Base-by-base conservation (phyloP, 2,329 filamentous ascomycete genomes). In the Aotearoamyces nothofagi region DNA sequence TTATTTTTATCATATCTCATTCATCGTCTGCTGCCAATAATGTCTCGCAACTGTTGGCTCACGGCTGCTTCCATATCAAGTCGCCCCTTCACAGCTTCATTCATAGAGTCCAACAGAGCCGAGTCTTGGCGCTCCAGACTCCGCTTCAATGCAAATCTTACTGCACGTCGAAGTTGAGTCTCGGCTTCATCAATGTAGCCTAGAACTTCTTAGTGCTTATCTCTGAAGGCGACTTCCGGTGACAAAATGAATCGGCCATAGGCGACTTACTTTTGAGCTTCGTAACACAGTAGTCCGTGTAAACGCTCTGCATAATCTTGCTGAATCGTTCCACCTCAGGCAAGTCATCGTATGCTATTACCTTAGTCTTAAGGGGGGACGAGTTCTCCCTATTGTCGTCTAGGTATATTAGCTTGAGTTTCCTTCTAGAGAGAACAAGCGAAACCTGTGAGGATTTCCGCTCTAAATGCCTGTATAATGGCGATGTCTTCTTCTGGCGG, bases 261-360 rank as follows among this genome's bases (percentile, higher is more conserved):
- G 23, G 23, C 23, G 23, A 8, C 13, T 25, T 25, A 25, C 23
- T 14, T 25, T 12, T 25, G 13, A 25, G 23, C 23, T 25, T 14
- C 23, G 12, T 25, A 12, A 25, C 23, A 25, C 23, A 25, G 23
- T 8, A 25, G 23, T 25, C 23, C 12, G 7, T 25, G 23, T 25
- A 25, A 25, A 25, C 23, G 23, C 23, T 25, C 23, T 25, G 23
- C 23, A 25, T 25, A 25, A 25, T 25, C 23, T 25, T 25, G 23
- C 23, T 25, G 23, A 25, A 25, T 25, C 13, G 23, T 25, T 25
- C 23, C 13, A 25, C 12, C 23, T 25, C 23, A 15, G 23, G 23
- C 23, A 25, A 25, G 23, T 12, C 13, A 25, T 25, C 12, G 23
- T 25, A 25, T 8, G 23, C 23, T 25, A 25, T 25, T 12, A 25